Base-by-base conservation (phyloP, 768 basidiomycete genomes). In the Cystofilobasidium macerans region DNA sequence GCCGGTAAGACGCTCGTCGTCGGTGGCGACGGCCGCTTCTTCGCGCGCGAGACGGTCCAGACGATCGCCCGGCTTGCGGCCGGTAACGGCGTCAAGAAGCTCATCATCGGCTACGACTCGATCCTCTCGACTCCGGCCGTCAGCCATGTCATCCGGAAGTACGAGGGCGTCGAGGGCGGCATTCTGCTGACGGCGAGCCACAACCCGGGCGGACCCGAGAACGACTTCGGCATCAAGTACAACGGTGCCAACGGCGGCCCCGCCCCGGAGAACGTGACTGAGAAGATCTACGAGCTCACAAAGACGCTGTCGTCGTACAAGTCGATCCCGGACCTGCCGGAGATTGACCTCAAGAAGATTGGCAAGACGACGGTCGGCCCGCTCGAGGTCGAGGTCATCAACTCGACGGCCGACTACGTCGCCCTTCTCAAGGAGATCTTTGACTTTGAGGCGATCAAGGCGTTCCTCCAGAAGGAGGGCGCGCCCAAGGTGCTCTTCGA, bases 141-240 rank as follows among this genome's bases (percentile, higher is more conserved):
- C 9, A 95, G 91, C 70, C 90, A 95, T 76, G 78, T 95, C 71
- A 99, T 99, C 77, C 82, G 95, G 70, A 90, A 91, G 72, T 90
- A 90, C 80, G 91, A 95, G 77, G 93, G 93, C 5, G 51, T 54
- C 51, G 84, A 89, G 71, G 95, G 95, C 53, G 95, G 95, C 70
- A 99, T 99, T 77, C 81, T 99, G 62, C 81, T 99, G 70, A 99
- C 95, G 7, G 95, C 95, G 22, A 87, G 85, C 68, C 95, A 99
- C 81, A 99, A 99, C 77, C 93, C 95, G 22, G 95, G 95, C 62
- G 95, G 95, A 28, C 95, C 95, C n/a, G 83, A 90, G 74, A 87
- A 88, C 72, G 95, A 99, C 77, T 99, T 98, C 76, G 95, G 95
- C 57, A 97, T 99, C 83, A 98, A 99, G 78, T 99, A 95, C 81